phyloP scores from a whole-genome alignment of 345 rosid species.

The Pelargonium nanum region DNA sequence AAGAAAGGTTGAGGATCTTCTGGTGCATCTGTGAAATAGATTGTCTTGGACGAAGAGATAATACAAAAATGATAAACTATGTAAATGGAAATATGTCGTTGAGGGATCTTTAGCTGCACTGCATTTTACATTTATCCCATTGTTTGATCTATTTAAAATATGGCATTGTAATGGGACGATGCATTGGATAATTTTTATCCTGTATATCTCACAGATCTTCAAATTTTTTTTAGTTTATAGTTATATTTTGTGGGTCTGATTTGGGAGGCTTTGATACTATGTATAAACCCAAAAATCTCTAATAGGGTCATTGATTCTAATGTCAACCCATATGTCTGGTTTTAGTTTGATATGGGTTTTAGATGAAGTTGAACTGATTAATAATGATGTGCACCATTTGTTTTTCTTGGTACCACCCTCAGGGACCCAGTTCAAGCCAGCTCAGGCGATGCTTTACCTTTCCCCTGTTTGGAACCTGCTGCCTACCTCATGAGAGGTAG shows the following conservation, averaged over 20 bases:
- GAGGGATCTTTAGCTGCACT: neutral
- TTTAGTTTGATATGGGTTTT: neutral
- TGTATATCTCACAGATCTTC: too few species aligned
- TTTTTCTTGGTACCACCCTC: slow-evolving; percentile 29
- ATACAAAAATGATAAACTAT: too few species aligned
- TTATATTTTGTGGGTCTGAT: too few species aligned
- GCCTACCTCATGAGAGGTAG: slow-evolving; percentile 49
- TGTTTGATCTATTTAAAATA: neutral
- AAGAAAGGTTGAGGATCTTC: too few species aligned
- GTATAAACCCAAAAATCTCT: neutral
- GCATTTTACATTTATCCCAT: neutral
- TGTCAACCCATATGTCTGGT: neutral
- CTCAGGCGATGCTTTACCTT: slow-evolving; percentile 25
- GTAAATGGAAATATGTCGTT: neutral
- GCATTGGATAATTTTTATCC: too few species aligned
- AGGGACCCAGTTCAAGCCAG: slow-evolving; percentile 31
- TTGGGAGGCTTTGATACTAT: neutral
- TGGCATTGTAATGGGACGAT: neutral
- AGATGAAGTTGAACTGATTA: neutral
- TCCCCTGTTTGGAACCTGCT: slow-evolving; percentile 34
- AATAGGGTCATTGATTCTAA: neutral
- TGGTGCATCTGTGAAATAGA: too few species aligned
- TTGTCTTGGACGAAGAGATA: too few species aligned
- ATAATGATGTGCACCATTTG: slow-evolving; percentile 16
- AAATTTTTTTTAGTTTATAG: too few species aligned